These are phyloP conservation scores for Graphilbum fragrans DNA, from an alignment of 2,329 filamentous ascomycete species.

Conservation along the genomic window DNA sequence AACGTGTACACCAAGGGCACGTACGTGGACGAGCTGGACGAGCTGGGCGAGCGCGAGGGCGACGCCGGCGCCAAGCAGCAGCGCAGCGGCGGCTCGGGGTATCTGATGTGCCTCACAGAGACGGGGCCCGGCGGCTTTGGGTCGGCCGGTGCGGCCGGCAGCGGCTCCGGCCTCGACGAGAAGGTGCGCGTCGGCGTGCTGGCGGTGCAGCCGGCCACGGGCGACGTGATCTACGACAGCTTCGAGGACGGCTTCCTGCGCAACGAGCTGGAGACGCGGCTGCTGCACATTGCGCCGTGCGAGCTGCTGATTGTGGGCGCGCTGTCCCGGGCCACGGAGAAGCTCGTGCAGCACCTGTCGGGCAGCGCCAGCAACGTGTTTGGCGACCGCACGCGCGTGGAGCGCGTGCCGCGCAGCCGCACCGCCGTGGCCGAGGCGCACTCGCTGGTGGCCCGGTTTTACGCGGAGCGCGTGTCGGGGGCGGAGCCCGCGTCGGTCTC, in stretches of 20 bases:
- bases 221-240: constrained; percentile 88
- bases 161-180: constrained; percentile 64
- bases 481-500: neutral
- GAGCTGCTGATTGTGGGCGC: constrained; percentile 90
- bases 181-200: constrained; percentile 86
- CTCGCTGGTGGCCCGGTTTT: constrained; percentile 86
- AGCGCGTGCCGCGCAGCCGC: constrained; percentile 62
- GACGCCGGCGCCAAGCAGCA: constrained; percentile 8
- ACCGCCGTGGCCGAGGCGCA: constrained; percentile 76
- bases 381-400: constrained; percentile 78
- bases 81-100: constrained; percentile 57
- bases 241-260: constrained; percentile 98
- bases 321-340: constrained; percentile 81
- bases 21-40: constrained; percentile 87
- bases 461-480: constrained; percentile 67
- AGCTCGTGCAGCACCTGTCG: constrained; percentile 80
- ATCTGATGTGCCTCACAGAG: constrained; percentile 86
- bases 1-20: constrained; percentile 98
- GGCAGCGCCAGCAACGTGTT: constrained; percentile 86
- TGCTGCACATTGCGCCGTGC: constrained; percentile 89
- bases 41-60: constrained; percentile 45
- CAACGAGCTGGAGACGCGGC: constrained; percentile 86
- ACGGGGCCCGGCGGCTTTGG: constrained; percentile 36
- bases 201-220: constrained; percentile 89
- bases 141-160: constrained; percentile 30